Base-by-base conservation (phyloP, 148 eudicot species). In the Arctostaphylos glauca region DNA sequence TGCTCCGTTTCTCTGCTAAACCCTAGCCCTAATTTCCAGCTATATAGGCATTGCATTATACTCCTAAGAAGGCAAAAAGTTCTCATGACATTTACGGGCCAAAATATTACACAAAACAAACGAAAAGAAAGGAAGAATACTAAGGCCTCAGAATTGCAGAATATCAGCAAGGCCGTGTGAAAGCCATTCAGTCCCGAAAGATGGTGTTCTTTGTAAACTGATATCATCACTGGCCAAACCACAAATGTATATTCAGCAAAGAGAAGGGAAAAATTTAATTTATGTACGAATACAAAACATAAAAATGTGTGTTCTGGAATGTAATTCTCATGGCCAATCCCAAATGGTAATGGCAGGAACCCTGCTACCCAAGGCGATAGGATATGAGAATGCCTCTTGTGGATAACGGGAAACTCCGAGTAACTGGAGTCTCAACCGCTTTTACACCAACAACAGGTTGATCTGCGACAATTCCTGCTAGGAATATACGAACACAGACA, bases 281-380 rank as follows among this genome's bases (percentile, higher is more conserved):
- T 31, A 31, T 31, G 0, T 31, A 31, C 38, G 1, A 31, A 31
- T 31, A 31, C 38, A 31, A 1, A 31, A 31, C 38, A 31, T 31
- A 31, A 31, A 31, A 31, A 31, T 31, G 38, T 31, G 38, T 31
- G 38, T 31, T 31, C 38, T 31, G 38, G 49, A 58, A 89, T 87
- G 86, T 87, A 16, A 15, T 83, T 87, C 91, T 84, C 91, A 89
- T 87, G 91, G 91, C 88, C 87, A 86, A 49, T 89, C 86, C 88
- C 79, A 87, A 86, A 76, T 43, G 84, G 89, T 87, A 86, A 87
- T 80, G 3, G 90, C 88, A 87, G 87, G 82, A 71, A 85, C 67
- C 76, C 86, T 47, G 87, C 87, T 85, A 81, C 87, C 78, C 91
- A 87, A 82, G 91, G 89, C 84, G 58, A 89, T 82, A 87, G 91